Evolutionary conservation across 106 monocot species (phyloP).

Genomic region (Platanthera guangdongensis): DNA sequence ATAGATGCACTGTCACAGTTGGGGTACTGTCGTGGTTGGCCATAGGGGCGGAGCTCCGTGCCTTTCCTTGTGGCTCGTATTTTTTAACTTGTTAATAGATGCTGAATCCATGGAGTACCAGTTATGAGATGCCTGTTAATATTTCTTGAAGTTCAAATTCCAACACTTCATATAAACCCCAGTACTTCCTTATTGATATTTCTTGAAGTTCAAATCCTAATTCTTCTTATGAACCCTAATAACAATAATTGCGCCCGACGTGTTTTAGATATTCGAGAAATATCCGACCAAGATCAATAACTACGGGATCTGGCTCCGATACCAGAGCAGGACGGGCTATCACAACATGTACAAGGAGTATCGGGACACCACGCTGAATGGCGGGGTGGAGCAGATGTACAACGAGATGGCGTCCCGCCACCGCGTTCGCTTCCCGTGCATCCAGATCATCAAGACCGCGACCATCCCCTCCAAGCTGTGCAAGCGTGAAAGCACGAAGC

Average conservation of each 20-base stretch:
- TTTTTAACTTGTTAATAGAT: no score
- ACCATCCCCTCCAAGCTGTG: constrained; percentile 65
- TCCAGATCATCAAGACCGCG: constrained; percentile 82
- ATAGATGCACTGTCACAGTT: no score
- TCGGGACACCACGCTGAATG: constrained; percentile 76
- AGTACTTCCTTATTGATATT: no score
- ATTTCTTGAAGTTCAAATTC: no score
- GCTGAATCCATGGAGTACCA: no score
- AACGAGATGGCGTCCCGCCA: constrained; percentile 87
- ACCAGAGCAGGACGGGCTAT: constrained; percentile 81
- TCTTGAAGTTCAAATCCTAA: no score
- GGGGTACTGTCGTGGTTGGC: no score
- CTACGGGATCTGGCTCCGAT: constrained; percentile 80
- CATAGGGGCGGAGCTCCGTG: no score
- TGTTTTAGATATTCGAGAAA: constrained; percentile 57
- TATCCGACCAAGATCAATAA: constrained; percentile 75
- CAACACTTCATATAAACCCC: no score
- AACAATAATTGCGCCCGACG: neutral
- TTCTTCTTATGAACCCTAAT: no score
- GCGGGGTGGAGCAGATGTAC: constrained; percentile 83
- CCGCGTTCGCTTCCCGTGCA: constrained; percentile 66
- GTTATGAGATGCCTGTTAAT: no score
- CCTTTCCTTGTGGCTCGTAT: no score
- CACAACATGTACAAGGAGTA: constrained; percentile 96
- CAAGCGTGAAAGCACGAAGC: constrained; percentile 78